These are phyloP conservation scores for Pleurotus salmoneostramineus DNA, from an alignment of 768 basidiomycete genomes.

Conservation along the genomic window DNA sequence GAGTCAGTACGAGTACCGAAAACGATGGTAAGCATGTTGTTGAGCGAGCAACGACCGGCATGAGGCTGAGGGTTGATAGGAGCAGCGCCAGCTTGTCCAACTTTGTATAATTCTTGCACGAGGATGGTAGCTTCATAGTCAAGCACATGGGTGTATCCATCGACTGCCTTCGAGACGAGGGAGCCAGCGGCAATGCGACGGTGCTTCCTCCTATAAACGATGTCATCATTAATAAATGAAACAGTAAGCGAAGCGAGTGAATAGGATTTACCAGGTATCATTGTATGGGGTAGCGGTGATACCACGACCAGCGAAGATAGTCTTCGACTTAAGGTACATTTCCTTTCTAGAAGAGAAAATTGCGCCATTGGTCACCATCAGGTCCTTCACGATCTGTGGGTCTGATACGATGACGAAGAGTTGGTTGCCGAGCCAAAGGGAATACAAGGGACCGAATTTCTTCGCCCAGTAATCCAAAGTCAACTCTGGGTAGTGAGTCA, in stretches of 20 bases:
- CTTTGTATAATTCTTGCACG: constrained; percentile 30
- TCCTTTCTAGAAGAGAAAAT: constrained; percentile 44
- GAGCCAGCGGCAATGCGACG: constrained; percentile 32
- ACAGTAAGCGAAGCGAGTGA: not conserved
- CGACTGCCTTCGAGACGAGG: constrained; percentile 29
- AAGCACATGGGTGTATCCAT: constrained; percentile 29
- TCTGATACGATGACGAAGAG: constrained; percentile 44
- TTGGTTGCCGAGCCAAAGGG: constrained; percentile 43
- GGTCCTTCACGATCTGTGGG: constrained; percentile 36
- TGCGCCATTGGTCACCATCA: constrained; percentile 40
- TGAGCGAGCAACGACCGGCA: constrained; percentile 34
- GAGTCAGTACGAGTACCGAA: constrained; percentile 39
- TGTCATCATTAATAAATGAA: not conserved
- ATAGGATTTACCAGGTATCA: constrained; percentile 28
- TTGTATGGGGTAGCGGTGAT: constrained; percentile 42
- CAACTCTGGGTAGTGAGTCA: constrained; percentile 38
- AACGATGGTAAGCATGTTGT: constrained; percentile 41
- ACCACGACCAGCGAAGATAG: constrained; percentile 37
- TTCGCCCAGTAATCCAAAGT: constrained; percentile 37
- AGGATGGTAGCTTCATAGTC: constrained; percentile 36
- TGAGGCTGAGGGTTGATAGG: constrained; percentile 36
- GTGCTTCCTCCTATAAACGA: constrained; percentile 33
- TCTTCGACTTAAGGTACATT: constrained; percentile 41
- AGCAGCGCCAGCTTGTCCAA: constrained; percentile 22
- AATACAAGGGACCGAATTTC: constrained; percentile 39